phyloP scores from a whole-genome alignment of 257 asterid genomes.

The Echites panduratus region DNA sequence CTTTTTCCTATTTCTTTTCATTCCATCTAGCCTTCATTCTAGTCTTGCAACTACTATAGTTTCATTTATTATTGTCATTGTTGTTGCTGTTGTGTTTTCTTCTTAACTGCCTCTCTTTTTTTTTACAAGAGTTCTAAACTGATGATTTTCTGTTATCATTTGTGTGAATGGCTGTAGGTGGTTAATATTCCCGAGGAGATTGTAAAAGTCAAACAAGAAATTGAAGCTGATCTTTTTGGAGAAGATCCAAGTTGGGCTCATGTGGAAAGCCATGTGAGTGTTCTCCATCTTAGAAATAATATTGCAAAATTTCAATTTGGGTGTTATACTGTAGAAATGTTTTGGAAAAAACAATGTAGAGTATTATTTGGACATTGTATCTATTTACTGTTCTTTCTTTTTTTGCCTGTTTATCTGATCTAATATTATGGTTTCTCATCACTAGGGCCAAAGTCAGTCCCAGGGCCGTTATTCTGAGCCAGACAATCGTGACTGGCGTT shows the following conservation, averaged over 20 bases:
- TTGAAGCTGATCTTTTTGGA: conserved; percentile 79
- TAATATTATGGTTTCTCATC: background rate
- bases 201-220: conserved; percentile 66
- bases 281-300: background rate
- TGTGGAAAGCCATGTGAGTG: conserved; percentile 64
- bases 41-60: no score
- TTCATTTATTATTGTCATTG: no score
- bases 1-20: no score
- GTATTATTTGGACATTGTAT: background rate
- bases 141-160: background rate
- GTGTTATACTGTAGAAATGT: background rate
- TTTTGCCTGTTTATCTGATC: background rate
- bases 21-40: no score
- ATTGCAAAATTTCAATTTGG: background rate
- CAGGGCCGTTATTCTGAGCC: conserved; percentile 58
- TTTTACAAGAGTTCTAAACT: background rate
- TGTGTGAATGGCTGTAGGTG: conserved; percentile 36
- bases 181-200: conserved; percentile 53
- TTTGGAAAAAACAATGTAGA: background rate
- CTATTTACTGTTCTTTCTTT: background rate
- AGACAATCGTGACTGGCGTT: conserved; percentile 56
- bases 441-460: conserved; percentile 35
- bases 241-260: conserved; percentile 63
- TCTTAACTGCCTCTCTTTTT: background rate
- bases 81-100: background rate